Percentiles rank a stretch among this genome's conserved stretches.
Evolutionary conservation across 2,329 filamentous ascomycete genomes (phyloP).

Genomic region (Dendrostoma leiphaemia): DNA sequence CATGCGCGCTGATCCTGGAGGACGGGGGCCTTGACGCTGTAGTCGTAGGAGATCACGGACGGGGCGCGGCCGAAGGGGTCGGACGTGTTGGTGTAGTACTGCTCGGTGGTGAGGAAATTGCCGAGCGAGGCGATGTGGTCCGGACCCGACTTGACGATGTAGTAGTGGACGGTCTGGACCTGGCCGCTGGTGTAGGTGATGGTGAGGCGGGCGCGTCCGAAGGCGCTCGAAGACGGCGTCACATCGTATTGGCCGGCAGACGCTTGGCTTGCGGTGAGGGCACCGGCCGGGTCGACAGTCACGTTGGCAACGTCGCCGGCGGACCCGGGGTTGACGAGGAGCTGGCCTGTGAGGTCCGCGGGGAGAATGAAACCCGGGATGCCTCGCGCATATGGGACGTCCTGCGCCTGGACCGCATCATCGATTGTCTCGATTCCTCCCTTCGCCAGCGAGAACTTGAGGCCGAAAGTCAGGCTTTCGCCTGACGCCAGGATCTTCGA

Average conservation of each 20-base stretch:
- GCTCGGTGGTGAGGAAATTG: slow-evolving; percentile 50
- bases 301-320: slow-evolving; percentile 39
- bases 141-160: slow-evolving; percentile 45
- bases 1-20: slow-evolving; percentile 50
- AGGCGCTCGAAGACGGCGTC: slow-evolving; percentile 39
- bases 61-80: slow-evolving; percentile 55
- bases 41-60: slow-evolving; percentile 58
- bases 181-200: slow-evolving; percentile 47
- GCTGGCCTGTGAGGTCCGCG: slow-evolving; percentile 40
- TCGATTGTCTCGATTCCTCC: slow-evolving; percentile 47
- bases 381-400: slow-evolving; percentile 48
- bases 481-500: slow-evolving; percentile 44
- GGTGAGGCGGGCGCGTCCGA: slow-evolving; percentile 48
- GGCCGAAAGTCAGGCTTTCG: slow-evolving; percentile 44
- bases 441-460: slow-evolving; percentile 48
- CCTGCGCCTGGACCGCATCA: slow-evolving; percentile 38
- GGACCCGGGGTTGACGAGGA: slow-evolving; percentile 42
- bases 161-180: slow-evolving; percentile 55
- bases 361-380: slow-evolving; percentile 56
- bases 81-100: slow-evolving; percentile 48
- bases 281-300: slow-evolving; percentile 33
- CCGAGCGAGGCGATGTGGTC: slow-evolving; percentile 46
- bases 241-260: slow-evolving; percentile 37
- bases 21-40: slow-evolving; percentile 40
- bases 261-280: slow-evolving; percentile 32